Percentiles rank a stretch among this genome's conserved stretches.
Evolutionary conservation across 306 rosid genomes (phyloP).

Genomic region (Gleditsia sinensis): DNA sequence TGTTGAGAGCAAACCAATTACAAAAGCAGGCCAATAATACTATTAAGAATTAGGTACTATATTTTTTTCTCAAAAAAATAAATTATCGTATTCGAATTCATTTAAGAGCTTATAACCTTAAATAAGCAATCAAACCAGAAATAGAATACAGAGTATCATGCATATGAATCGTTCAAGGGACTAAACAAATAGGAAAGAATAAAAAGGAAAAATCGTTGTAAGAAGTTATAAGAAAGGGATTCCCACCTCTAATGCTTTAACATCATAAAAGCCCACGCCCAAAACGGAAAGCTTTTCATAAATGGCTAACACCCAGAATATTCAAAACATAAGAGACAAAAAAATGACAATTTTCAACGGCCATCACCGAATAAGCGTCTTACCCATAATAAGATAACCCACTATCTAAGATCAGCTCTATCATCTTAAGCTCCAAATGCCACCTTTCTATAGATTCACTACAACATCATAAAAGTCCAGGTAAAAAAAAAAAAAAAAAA

Average conservation of each 20-base stretch:
- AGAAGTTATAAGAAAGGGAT: conserved; percentile 17
- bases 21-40: background rate
- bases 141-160: background rate
- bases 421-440: conserved; percentile 38
- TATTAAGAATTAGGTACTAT: background rate
- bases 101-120: background rate
- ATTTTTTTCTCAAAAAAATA: background rate
- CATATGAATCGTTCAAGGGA: background rate
- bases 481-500: background rate
- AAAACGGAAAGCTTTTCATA: conserved; percentile 30
- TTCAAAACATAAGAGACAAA: conserved; percentile 17
- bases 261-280: conserved; percentile 5
- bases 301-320: conserved; percentile 36
- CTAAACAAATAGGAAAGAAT: background rate
- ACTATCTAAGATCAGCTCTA: conserved; percentile 15
- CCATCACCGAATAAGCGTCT: conserved; percentile 13
- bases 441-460: conserved; percentile 32
- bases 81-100: background rate
- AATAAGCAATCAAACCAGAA: background rate
- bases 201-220: background rate
- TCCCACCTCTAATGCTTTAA: background rate
- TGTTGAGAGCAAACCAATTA: background rate
- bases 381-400: conserved; percentile 26
- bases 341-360: conserved; percentile 12
- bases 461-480: conserved; percentile 9